Conservation (phyloP, 78 protist species). For the Tieghemostelium lacteum region DNA sequence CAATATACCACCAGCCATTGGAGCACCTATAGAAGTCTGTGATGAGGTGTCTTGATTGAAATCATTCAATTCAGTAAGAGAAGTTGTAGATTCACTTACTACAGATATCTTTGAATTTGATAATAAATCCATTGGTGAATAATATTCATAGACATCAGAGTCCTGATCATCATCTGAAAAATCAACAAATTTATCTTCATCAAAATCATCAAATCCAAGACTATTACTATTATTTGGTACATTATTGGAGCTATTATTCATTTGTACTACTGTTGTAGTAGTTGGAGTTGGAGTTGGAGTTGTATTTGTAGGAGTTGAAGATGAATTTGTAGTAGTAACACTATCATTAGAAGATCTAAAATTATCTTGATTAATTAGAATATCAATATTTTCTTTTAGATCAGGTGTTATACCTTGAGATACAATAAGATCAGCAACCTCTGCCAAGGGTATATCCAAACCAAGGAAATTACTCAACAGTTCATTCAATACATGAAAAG, state of each 20-base stretch:
- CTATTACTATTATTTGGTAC: constrained; percentile 7
- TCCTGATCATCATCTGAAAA: constrained; percentile 30
- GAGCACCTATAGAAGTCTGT: constrained; percentile 12
- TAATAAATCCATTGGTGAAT: constrained; percentile 56
- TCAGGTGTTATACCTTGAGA: constrained; percentile 67
- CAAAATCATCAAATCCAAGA: constrained; percentile 54
- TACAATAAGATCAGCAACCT: constrained; percentile 64
- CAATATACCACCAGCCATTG: constrained; percentile 47
- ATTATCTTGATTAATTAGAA: constrained; percentile 71
- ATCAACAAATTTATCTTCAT: constrained; percentile 6
- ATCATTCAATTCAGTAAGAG: not conserved
- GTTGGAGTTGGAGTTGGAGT: not conserved
- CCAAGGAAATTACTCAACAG: constrained; percentile 66
- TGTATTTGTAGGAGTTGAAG: not conserved
- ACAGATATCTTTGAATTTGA: constrained; percentile 27
- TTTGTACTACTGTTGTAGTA: not conserved
- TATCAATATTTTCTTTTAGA: constrained; percentile 70
- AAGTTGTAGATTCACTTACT: constrained; percentile 28
- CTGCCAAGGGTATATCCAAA: constrained; percentile 67
- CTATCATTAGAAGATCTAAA: constrained; percentile 5
- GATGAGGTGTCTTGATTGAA: constrained; percentile 34
- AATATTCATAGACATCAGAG: constrained; percentile 43
- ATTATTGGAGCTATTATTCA: not conserved
- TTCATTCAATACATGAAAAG: constrained; percentile 44
- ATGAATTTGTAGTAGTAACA: not conserved